Conservation (phyloP, 2,329 filamentous ascomycete species). For the Lizonia empirigonia region DNA sequence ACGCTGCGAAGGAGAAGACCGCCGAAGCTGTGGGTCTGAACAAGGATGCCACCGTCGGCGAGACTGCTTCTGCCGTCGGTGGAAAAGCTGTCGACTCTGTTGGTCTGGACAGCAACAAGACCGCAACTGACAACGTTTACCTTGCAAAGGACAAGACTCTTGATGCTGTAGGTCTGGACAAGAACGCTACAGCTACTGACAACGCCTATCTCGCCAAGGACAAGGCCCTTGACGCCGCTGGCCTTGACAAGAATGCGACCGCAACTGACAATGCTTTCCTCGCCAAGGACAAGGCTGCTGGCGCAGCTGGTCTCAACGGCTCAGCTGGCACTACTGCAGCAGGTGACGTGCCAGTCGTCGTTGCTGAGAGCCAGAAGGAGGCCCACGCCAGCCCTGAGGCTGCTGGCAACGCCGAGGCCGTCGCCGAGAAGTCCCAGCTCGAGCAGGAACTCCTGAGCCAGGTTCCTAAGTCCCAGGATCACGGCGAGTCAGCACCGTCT, state of each 20-base stretch:
- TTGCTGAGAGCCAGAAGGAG: conserved; percentile 72
- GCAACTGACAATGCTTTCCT: conserved; percentile 44
- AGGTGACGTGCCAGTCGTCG: conserved; percentile 60
- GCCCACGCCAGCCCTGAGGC: conserved; percentile 68
- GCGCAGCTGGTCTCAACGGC: conserved; percentile 39
- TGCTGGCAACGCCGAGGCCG: conserved; percentile 65
- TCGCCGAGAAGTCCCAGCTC: conserved; percentile 70
- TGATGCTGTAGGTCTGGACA: conserved; percentile 62
- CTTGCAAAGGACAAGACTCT: conserved; percentile 73
- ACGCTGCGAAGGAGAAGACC: conserved; percentile 41
- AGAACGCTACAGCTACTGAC: conserved; percentile 64
- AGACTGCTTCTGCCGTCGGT: conserved; percentile 26
- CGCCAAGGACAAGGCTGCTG: conserved; percentile 43
- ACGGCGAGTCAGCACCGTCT: conserved; percentile 48
- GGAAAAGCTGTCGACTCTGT: conserved; percentile 42
- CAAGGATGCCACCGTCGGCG: conserved; percentile 47
- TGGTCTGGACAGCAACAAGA: conserved; percentile 49
- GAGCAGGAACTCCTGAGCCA: conserved; percentile 67
- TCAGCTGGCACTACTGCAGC: conserved; percentile 35
- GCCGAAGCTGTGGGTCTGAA: conserved; percentile 48
- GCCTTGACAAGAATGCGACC: conserved; percentile 48
- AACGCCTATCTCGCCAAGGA: conserved; percentile 38
- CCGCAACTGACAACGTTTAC: conserved; percentile 49
- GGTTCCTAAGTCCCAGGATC: conserved; percentile 46
- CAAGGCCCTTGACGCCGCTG: conserved; percentile 10